Evolutionary conservation across 2,329 filamentous ascomycete genomes (phyloP).

Genomic region (Dactylellina drechsleri): DNA sequence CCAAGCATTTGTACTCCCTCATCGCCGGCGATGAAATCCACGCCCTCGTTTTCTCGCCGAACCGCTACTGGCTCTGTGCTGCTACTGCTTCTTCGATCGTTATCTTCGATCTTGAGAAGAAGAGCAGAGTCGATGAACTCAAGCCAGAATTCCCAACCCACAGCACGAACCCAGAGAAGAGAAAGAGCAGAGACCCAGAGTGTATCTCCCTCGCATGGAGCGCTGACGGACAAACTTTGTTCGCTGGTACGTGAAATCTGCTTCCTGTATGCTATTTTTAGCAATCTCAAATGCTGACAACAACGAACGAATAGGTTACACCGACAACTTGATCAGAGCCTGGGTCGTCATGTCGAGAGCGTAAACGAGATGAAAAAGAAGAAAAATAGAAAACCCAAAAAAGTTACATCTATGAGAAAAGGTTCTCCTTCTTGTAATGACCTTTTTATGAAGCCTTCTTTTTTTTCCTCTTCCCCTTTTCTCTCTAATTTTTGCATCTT

Average conservation of each 20-base stretch:
- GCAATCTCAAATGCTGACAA: neutral
- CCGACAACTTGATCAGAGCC: slow-evolving; percentile 98
- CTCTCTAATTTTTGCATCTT: slow-evolving; percentile 3
- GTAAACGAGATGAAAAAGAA: slow-evolving; percentile 64
- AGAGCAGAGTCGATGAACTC: slow-evolving; percentile 99
- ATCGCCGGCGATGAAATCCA: slow-evolving; percentile 99
- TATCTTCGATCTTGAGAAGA: slow-evolving; percentile 99
- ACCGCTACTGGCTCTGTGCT: slow-evolving; percentile 99
- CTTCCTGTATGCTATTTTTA: neutral
- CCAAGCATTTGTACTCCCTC: slow-evolving; percentile 99
- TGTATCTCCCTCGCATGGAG: slow-evolving; percentile 97
- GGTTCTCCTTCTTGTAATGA: slow-evolving; percentile 46
- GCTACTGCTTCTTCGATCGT: slow-evolving; percentile 97
- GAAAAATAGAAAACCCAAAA: slow-evolving; percentile 33
- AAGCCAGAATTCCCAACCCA: slow-evolving; percentile 96
- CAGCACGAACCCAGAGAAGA: slow-evolving; percentile 67
- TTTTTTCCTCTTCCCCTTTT: neutral
- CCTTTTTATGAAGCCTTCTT: slow-evolving; percentile 5
- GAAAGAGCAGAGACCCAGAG: slow-evolving; percentile 99
- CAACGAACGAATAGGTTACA: slow-evolving; percentile 71
- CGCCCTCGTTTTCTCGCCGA: slow-evolving; percentile 99
- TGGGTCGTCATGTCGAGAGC: slow-evolving; percentile 98
- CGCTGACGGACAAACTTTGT: slow-evolving; percentile 98
- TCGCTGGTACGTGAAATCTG: slow-evolving; percentile 72
- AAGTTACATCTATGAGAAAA: slow-evolving; percentile 60